These are phyloP conservation scores for Passiflora organensis DNA, from an alignment of 345 rosid species.

Conservation along the genomic window DNA sequence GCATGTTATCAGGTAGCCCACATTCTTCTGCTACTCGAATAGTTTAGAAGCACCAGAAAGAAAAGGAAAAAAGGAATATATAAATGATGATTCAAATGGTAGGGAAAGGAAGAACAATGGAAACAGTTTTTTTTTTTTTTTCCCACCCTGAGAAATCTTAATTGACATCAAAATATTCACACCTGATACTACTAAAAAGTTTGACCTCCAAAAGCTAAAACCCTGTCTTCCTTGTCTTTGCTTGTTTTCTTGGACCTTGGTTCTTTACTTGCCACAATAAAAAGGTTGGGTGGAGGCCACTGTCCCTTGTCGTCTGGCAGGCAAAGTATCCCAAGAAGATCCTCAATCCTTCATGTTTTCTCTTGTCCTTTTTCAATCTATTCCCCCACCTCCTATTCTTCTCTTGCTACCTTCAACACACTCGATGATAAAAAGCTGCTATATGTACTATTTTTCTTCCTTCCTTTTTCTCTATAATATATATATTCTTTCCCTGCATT, in stretches of 20 bases:
- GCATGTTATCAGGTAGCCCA: too few relatives aligned
- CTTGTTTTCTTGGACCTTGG: slow-evolving; percentile 14
- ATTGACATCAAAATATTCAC: slow-evolving; percentile 23
- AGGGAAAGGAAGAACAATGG: slow-evolving; percentile 3
- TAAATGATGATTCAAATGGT: not conserved
- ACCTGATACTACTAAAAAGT: slow-evolving; percentile 16
- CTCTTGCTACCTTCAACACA: slow-evolving; percentile 18
- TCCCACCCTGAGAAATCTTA: slow-evolving; percentile 1
- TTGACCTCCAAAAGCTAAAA: slow-evolving; percentile 32
- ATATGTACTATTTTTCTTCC: slow-evolving; percentile 20
- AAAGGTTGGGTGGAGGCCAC: slow-evolving; percentile 46
- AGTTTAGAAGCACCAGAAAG: too few relatives aligned
- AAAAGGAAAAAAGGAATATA: slow-evolving; percentile 1
- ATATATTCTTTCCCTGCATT: slow-evolving; percentile 31
- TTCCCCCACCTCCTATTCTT: slow-evolving; percentile 5
- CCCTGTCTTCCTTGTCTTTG: not conserved
- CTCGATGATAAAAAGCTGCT: slow-evolving; percentile 32
- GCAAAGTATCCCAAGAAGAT: slow-evolving; percentile 69
- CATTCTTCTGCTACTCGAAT: too few relatives aligned
- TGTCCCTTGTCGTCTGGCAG: slow-evolving; percentile 41
- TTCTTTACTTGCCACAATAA: slow-evolving; percentile 25
- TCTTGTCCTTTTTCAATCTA: slow-evolving; percentile 27
- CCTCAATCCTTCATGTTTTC: slow-evolving; percentile 27
- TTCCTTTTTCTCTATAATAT: slow-evolving; percentile 4
- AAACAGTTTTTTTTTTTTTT: slow-evolving; percentile 7